Base-by-base conservation (phyloP, 1,139 yeast genomes). In the Pichia sp. region DNA sequence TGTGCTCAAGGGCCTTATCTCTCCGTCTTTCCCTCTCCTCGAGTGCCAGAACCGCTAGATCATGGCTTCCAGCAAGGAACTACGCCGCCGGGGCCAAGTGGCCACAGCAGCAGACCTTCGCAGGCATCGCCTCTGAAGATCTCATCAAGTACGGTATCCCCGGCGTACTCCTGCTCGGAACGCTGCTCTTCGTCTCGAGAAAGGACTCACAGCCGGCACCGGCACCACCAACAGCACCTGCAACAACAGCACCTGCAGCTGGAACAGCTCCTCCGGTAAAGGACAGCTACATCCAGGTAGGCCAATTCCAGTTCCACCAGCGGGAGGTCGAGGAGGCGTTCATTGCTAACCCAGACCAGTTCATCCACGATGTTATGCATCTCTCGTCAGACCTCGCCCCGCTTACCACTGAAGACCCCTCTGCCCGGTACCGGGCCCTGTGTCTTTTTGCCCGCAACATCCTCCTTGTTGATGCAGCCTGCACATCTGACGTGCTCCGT, bases 261-360 rank as follows among this genome's bases (percentile, higher is more conserved):
- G 13, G 13, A 13, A 28, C 31, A 13, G 31, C n/a, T n/a, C n/a
- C n/a, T n/a, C n/a, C 31, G 13, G 31, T 13, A 10, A 28, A 28
- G 31, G 37, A 31, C 18, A 39, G 26, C 26, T 22, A 18, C 19
- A 28, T 41, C 19, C 44, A 41, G 19, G 30, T 41, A 13, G 44
- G 44, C 30, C 26, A 9, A 10, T 41, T n/a, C 30, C 12, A 30
- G 30, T 41, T 41, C 30, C 26, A 41, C 30, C 44, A 41, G 30
- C 26, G 44, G 19, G 44, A 41, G 26, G 44, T 41, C 30, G 44
- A 41, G 30, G 44, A 41, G 19, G 44, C 44, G 30, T 41, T 41
- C 30, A 41, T 41, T 41, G 44, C 44, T 16, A n/a, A 41, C 19
- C 44, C 44, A 8, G 44, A 22, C 30, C 31, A 23, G 28, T 41